Base-by-base conservation (phyloP, 2,329 filamentous ascomycete genomes). In the Colletotrichum phormii region DNA sequence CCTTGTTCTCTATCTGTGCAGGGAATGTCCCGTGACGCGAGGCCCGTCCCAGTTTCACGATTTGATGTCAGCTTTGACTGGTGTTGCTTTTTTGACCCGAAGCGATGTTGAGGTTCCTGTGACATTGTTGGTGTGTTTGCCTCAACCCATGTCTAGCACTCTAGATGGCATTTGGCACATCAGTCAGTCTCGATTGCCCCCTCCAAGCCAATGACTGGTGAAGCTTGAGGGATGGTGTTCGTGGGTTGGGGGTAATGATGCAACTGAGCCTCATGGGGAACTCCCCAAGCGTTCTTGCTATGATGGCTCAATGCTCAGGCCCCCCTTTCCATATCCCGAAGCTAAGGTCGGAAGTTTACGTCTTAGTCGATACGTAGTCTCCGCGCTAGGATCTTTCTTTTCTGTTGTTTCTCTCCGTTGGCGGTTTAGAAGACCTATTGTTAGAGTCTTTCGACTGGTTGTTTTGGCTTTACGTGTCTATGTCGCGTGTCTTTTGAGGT, bases 301-400 rank as follows among this genome's bases (percentile, higher is more conserved):
- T 5, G 22, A 9, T 42, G 18, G 59, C 59, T 54, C 61, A n/a
- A 31, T 24, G 59, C 59, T 54, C 61, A n/a, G 49, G 8, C 29
- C 46, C 29, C 29, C 24, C 7, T 9, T 49, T 26, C 42, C 18
- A 42, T 26, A 2, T 35, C 59, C n/a, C n/a, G 18, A n/a, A 15
- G 22, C 49, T 37, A 18, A 6, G 15, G 15, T 37, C 31, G 49
- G 22, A 51, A 22, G 29, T 54, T 64, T 53, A 37, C 31, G 37
- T 15, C 51, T 24, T 35, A 9, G 46, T 26, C 13, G 15, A 11
- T 49, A 49, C 42, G 6, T 9, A 13, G 46, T 22, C 11, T 31
- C 53, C 31, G 13, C 31, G 46, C 49, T 64, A 54, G 61, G 15
- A 64, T 64, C 61, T 64, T 13, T 49, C 42, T 46, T 15, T 49